Conservation (phyloP, 768 basidiomycete genomes). For the Porphyrellus cyaneotinctus region DNA sequence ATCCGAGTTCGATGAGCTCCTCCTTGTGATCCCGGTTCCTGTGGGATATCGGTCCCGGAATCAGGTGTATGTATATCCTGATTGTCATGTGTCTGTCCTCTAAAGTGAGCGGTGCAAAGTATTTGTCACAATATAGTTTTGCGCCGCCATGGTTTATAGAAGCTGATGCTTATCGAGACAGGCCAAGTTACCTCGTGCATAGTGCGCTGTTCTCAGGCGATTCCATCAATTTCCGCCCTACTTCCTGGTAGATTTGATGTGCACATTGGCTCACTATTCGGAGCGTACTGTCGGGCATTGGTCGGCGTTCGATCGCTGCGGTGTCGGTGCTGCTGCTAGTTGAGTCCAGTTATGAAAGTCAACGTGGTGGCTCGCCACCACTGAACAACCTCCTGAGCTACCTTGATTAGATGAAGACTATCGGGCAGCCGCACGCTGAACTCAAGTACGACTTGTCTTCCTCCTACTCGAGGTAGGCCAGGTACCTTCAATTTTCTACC, state of each 20-base stretch:
- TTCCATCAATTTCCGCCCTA: not conserved
- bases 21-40: not conserved
- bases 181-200: too few relatives aligned
- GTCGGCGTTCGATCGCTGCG: not conserved
- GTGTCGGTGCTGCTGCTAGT: not conserved
- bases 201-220: too few relatives aligned
- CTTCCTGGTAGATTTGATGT: not conserved
- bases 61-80: not conserved
- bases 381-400: too few relatives aligned
- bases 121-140: not conserved
- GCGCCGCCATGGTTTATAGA: not conserved
- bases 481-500: not conserved
- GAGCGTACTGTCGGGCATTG: not conserved
- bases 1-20: not conserved
- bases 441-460: not conserved
- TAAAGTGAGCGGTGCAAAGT: constrained; percentile 7
- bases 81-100: constrained; percentile 3
- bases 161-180: too few relatives aligned
- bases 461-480: too few relatives aligned
- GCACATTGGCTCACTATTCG: not conserved
- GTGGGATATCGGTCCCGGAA: not conserved
- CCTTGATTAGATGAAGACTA: too few relatives aligned
- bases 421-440: too few relatives aligned
- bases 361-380: too few relatives aligned
- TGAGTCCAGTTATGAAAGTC: too few relatives aligned